Percentiles rank a stretch among this genome's conserved stretches.
Evolutionary conservation across 352 stramenopile species (phyloP).

Genomic region (Globisporangium okanoganense): DNA sequence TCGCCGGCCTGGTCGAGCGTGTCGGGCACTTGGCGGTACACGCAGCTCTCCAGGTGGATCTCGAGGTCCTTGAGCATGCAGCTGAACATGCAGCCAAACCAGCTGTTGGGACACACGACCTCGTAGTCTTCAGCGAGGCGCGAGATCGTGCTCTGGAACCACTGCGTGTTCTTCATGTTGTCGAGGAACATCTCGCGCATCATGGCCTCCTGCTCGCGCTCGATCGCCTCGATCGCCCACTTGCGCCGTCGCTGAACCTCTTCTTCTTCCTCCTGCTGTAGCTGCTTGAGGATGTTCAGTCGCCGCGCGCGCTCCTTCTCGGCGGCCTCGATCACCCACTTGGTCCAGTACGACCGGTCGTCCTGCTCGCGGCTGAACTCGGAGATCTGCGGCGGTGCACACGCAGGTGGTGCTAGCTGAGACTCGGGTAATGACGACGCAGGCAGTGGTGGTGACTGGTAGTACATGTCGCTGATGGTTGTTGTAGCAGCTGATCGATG

Average conservation of each 20-base stretch:
- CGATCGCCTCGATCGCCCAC: slow-evolving; percentile 77
- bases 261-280: slow-evolving; percentile 73
- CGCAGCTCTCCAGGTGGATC: slow-evolving; percentile 56
- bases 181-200: slow-evolving; percentile 83
- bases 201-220: slow-evolving; percentile 79
- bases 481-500: too few relatives aligned
- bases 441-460: neutral
- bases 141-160: slow-evolving; percentile 84
- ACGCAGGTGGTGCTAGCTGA: neutral
- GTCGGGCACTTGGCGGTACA: slow-evolving; percentile 76
- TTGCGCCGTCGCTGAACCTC: slow-evolving; percentile 57
- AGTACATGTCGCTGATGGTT: neutral
- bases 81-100: slow-evolving; percentile 83
- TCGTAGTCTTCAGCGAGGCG: slow-evolving; percentile 78
- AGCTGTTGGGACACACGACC: slow-evolving; percentile 82
- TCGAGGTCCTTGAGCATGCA: slow-evolving; percentile 83
- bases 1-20: slow-evolving; percentile 62
- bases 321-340: slow-evolving; percentile 76
- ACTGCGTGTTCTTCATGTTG: slow-evolving; percentile 89
- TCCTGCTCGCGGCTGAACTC: slow-evolving; percentile 8
- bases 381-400: neutral
- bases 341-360: slow-evolving; percentile 75
- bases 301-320: slow-evolving; percentile 73
- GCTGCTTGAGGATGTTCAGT: slow-evolving; percentile 56
- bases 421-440: neutral